phyloP scores from a whole-genome alignment of 176 grass and related monocot species.

The Bothriochloa decipiens region DNA sequence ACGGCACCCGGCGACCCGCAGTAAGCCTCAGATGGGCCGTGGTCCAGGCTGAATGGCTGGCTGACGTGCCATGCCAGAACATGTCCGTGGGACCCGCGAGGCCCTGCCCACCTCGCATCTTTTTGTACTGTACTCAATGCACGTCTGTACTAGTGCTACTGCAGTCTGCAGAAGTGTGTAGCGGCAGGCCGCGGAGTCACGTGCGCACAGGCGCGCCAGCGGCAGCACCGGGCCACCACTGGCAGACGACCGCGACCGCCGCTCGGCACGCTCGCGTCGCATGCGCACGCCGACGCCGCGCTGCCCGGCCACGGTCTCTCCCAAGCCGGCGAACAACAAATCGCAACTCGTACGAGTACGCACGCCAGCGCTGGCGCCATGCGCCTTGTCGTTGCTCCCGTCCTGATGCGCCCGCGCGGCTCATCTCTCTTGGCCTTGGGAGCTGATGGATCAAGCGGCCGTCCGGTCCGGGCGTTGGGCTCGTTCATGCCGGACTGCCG shows the following conservation, averaged over 20 bases:
- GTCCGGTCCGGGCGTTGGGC: neutral
- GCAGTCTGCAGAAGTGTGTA: neutral
- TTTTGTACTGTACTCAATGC: neutral
- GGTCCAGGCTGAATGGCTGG: neutral
- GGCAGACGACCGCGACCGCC: neutral
- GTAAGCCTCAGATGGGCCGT: neutral
- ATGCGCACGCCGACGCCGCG: neutral
- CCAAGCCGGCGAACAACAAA: neutral
- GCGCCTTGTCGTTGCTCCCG: conserved; percentile 17
- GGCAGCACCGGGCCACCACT: neutral
- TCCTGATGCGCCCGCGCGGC: too few relatives aligned
- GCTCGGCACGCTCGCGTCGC: neutral
- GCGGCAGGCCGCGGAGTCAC: conserved; percentile 15
- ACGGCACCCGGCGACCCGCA: too few relatives aligned
- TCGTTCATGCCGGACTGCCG: neutral
- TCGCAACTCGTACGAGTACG: neutral
- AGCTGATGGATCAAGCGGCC: too few relatives aligned
- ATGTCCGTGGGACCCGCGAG: neutral
- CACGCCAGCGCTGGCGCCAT: neutral
- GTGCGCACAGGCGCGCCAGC: conserved; percentile 15
- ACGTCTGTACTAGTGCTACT: neutral
- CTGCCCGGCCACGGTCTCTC: conserved; percentile 15
- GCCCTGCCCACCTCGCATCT: too few relatives aligned
- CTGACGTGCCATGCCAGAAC: neutral
- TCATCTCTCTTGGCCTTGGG: neutral